Base-by-base conservation (phyloP, 129 eudicot species). In the Cynara cardunculus region DNA sequence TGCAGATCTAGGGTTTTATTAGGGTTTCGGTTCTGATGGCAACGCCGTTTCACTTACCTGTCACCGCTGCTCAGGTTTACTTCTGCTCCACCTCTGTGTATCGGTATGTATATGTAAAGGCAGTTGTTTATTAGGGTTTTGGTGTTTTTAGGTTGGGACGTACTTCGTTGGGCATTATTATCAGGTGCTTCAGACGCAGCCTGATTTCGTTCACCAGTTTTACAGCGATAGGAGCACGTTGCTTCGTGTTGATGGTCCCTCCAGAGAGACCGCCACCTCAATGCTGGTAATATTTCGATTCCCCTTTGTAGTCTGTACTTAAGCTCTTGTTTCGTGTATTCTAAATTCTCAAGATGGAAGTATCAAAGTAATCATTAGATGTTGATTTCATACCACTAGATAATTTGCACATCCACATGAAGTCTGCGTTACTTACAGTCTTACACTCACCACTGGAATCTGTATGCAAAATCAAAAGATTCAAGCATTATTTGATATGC, bases 141-240 rank as follows among this genome's bases (percentile, higher is more conserved):
- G 56, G 69, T 69, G 72, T 73, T 73, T 31, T 69, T 71, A 93
- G 97, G 92, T 93, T 68, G 97, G 91, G 53, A 87, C 93, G 49
- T 92, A 87, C 81, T 93, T 93, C 71, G 97, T 90, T 0, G 93
- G 93, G 24, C 91, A 93, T 74, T 93, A 93, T 79, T 93, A 93
- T 69, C 91, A 90, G 86, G 88, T 86, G 77, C 87, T 90, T 27
- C 93, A 90, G 83, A 74, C 84, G 34, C 91, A 87, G 66, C 97
- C 93, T 2, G 97, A 90, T 25, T 79, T 73, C 28, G 97, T 89
- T 80, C 90, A 90, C 68, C 97, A 90, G 75, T 90, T 90, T 83
- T 92, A 92, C 75, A 90, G 85, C 14, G 95, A 92, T 65, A 82
- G 85, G 32, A 90, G 97, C 82, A 90, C 93, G 4, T 89, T 92